phyloP scores from a whole-genome alignment of 768 basidiomycete genomes.

The Hemileccinum rubropunctum region DNA sequence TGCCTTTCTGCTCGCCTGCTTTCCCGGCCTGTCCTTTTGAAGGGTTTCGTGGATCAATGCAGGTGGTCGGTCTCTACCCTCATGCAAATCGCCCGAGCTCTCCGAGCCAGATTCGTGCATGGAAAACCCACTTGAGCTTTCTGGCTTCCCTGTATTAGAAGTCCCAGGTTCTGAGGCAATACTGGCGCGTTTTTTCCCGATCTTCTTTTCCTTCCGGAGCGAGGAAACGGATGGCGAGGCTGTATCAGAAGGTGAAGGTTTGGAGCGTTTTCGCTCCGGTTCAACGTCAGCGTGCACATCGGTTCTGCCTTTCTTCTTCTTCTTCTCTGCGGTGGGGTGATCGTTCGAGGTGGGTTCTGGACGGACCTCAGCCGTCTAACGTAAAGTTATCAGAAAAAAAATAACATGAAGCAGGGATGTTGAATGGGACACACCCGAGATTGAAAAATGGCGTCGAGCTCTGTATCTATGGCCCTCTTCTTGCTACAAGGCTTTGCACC shows the following conservation, averaged over 20 bases:
- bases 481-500: constrained; percentile 31
- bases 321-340: constrained; percentile 1
- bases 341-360: constrained; percentile 5
- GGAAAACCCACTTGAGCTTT: constrained; percentile 2
- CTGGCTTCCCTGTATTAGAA: neutral
- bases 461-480: constrained; percentile 48
- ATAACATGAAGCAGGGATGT: constrained; percentile 8
- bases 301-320: constrained; percentile 14
- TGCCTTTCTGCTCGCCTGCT: constrained; percentile 26
- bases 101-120: constrained; percentile 29
- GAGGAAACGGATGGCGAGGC: constrained; percentile 21
- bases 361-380: constrained; percentile 6
- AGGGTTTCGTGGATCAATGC: constrained; percentile 66
- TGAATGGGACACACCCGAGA: constrained; percentile 41
- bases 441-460: constrained; percentile 63
- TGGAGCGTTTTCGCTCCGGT: constrained; percentile 18
- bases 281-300: constrained; percentile 14
- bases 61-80: constrained; percentile 33
- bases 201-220: constrained; percentile 13
- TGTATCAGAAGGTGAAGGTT: constrained; percentile 4
- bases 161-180: neutral
- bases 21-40: constrained; percentile 26
- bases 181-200: constrained; percentile 5
- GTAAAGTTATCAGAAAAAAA: constrained; percentile 5
- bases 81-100: constrained; percentile 21